phyloP scores from a whole-genome alignment of 441 rosid species.

The Pelargonium myrrhifolium region DNA sequence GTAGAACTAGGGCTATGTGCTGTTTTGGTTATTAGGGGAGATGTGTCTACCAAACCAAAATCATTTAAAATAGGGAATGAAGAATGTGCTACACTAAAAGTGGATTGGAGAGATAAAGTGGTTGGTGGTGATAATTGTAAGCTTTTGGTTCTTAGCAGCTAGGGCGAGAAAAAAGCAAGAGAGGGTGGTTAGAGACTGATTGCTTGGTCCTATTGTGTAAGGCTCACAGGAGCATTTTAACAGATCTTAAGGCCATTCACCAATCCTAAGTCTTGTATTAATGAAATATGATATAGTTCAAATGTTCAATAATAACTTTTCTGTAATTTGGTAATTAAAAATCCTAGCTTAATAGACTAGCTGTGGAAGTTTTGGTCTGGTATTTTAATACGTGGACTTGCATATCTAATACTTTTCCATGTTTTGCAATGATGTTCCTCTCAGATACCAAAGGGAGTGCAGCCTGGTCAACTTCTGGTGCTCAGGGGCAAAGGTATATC shows the following conservation, averaged over 20 bases:
- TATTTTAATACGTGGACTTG: neutral
- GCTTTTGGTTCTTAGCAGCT: neutral
- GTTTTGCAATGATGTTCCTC: slow-evolving; percentile 22
- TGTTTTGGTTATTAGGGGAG: neutral
- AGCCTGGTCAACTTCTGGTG: slow-evolving; percentile 63
- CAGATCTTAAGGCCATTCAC: too few relatives aligned
- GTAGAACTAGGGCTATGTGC: neutral
- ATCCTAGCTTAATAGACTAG: neutral
- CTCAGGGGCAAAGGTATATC: slow-evolving; percentile 76
- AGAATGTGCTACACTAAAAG: neutral
- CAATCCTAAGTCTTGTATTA: too few relatives aligned
- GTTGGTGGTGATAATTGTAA: neutral
- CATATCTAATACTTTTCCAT: slow-evolving; percentile 9
- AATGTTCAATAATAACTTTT: too few relatives aligned
- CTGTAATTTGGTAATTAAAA: neutral
- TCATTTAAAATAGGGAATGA: neutral
- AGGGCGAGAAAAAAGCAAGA: neutral
- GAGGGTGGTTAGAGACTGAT: neutral
- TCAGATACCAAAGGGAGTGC: slow-evolving; percentile 86
- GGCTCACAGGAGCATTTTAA: too few relatives aligned
- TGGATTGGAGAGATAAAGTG: neutral
- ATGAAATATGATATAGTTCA: too few relatives aligned
- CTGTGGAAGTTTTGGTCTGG: neutral
- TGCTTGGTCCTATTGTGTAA: too few relatives aligned
- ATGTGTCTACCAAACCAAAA: neutral